Percentiles rank a stretch among this genome's conserved stretches.
These are phyloP conservation scores for Pseudonitzschia pungens DNA, from an alignment of 108 stramenopile species.

Conservation along the genomic window DNA sequence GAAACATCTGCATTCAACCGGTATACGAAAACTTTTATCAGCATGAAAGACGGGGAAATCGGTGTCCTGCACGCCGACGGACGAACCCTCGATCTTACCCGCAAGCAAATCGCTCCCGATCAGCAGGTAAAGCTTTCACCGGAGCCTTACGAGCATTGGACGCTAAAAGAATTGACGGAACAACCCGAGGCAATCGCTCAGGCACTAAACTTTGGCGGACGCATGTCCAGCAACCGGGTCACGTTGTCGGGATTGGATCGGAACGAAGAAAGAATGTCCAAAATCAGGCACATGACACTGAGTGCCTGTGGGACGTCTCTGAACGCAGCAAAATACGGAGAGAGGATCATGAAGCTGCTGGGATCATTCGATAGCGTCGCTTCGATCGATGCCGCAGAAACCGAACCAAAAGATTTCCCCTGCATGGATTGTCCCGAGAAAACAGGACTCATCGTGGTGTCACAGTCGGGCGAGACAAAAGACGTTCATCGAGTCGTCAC, in stretches of 20 bases:
- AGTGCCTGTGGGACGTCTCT: constrained; percentile 97
- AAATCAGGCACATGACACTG: constrained; percentile 83
- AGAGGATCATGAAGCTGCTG: constrained; percentile 97
- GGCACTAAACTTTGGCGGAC: constrained; percentile 89
- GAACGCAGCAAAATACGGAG: constrained; percentile 94
- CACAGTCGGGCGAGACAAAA: constrained; percentile 98
- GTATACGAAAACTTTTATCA: constrained; percentile 98
- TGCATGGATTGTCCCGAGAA: constrained; percentile 39
- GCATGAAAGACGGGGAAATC: constrained; percentile 98
- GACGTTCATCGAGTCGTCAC: constrained; percentile 92
- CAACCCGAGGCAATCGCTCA: constrained; percentile 97
- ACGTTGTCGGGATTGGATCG: constrained; percentile 88
- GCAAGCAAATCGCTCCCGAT: constrained; percentile 90
- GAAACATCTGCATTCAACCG: constrained; percentile 98
- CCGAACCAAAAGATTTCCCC: constrained; percentile 84
- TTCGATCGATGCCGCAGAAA: constrained; percentile 93
- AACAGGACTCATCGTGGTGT: constrained; percentile 90
- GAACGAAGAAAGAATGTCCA: constrained; percentile 59
- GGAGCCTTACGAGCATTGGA: constrained; percentile 96
- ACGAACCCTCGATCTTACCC: constrained; percentile 82
- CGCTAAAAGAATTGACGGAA: constrained; percentile 85
- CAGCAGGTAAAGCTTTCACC: constrained; percentile 91
- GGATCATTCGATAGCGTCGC: constrained; percentile 89
- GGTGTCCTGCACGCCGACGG: constrained; percentile 93
- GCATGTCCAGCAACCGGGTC: constrained; percentile 67